These are phyloP conservation scores for Castanospermum australe DNA, from an alignment of 306 rosid species.

Conservation along the genomic window DNA sequence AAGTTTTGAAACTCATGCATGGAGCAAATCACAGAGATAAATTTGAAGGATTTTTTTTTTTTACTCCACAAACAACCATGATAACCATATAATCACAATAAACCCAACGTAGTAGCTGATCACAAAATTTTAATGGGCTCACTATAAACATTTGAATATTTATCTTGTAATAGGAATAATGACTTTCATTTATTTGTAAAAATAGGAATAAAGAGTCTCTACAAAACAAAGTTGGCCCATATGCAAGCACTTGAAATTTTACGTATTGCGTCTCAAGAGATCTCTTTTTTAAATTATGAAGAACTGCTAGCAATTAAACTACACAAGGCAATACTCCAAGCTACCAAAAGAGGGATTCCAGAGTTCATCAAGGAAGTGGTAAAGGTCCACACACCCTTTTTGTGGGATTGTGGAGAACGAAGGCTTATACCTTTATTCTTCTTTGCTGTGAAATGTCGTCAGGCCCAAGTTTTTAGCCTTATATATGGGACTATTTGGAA, in stretches of 20 bases:
- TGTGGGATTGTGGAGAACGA: fast-evolving
- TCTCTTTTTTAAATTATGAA: fast-evolving
- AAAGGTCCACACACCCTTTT: neutral
- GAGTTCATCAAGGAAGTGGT: neutral
- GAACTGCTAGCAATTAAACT: fast-evolving
- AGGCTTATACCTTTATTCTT: neutral
- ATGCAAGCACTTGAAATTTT: neutral
- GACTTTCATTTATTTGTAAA: neutral
- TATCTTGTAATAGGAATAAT: too few relatives aligned
- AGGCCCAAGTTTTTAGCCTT: slow-evolving; percentile 2
- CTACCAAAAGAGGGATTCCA: neutral
- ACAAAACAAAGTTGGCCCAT: neutral
- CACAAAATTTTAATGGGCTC: too few relatives aligned
- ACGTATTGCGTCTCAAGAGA: neutral
- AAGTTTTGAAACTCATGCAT: too few relatives aligned
- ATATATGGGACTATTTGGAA: neutral
- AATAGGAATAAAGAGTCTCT: neutral
- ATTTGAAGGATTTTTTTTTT: too few relatives aligned
- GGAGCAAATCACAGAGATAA: too few relatives aligned
- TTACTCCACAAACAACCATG: too few relatives aligned
- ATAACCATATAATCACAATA: too few relatives aligned
- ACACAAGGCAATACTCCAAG: neutral
- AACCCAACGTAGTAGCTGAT: too few relatives aligned
- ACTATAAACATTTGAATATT: too few relatives aligned
- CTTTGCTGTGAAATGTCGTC: neutral